phyloP scores from a whole-genome alignment of 2,329 filamentous ascomycete species.

The Fusarium chuoi region DNA sequence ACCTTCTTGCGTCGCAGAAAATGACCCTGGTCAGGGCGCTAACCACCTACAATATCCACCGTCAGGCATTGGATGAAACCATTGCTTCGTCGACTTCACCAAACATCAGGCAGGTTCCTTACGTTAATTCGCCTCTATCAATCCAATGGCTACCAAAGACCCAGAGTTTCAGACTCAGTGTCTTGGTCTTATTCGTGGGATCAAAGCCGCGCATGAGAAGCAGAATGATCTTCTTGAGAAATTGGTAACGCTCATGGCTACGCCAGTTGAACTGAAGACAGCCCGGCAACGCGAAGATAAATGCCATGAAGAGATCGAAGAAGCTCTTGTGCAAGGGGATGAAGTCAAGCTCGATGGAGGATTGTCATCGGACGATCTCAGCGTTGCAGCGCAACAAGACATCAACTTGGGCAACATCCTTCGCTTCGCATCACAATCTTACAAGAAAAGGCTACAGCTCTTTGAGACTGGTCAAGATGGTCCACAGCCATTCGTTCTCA shows the following conservation, averaged over 20 bases:
- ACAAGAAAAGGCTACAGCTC: neutral
- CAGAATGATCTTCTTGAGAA: constrained; percentile 5
- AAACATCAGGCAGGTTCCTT: too few relatives aligned
- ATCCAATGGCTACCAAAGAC: neutral
- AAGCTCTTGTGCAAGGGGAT: rapidly evolving
- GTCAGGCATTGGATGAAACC: neutral
- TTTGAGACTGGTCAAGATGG: neutral
- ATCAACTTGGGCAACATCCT: neutral
- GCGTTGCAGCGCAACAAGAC: neutral
- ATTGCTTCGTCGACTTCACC: neutral
- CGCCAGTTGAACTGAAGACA: neutral
- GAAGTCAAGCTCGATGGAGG: too few relatives aligned
- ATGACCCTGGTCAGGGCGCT: neutral
- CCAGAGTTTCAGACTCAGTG: neutral
- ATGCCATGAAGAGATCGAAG: neutral
- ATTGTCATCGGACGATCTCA: neutral
- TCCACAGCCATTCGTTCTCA: neutral
- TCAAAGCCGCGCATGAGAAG: neutral
- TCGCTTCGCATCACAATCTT: neutral
- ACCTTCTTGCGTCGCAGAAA: neutral
- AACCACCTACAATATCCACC: neutral
- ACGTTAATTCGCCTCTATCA: too few relatives aligned
- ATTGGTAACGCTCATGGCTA: neutral
- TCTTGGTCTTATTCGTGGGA: neutral
- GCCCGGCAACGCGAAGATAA: too few relatives aligned